A percentile compares a stretch with the other conserved stretches of the same genome.
phyloP scores from a whole-genome alignment of 352 stramenopile species.

The Thraustochytrium striatum region DNA sequence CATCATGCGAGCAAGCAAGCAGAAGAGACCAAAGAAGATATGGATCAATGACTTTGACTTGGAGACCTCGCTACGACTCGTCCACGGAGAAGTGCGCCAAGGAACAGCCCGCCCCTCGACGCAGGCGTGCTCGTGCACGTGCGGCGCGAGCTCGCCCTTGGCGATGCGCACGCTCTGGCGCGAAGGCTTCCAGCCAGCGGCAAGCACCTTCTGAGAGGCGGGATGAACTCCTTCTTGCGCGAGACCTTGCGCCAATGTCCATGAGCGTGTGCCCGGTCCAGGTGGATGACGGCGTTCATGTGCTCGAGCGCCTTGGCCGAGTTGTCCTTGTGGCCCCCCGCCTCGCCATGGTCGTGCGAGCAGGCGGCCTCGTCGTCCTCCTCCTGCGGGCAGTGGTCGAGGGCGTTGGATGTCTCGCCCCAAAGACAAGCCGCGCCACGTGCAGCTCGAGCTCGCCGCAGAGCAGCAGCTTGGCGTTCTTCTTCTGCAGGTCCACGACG shows the following conservation, averaged over 20 bases:
- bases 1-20: too few species aligned
- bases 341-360: neutral
- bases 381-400: neutral
- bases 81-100: too few species aligned
- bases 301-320: neutral
- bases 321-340: neutral
- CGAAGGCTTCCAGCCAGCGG: neutral
- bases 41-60: too few species aligned
- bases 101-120: too few species aligned
- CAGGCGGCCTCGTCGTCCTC: neutral
- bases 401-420: neutral
- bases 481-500: conserved; percentile 63
- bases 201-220: neutral
- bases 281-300: neutral
- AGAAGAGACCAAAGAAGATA: too few species aligned
- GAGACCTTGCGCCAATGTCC: conserved; percentile 20
- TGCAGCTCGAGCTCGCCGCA: conserved; percentile 55
- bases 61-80: too few species aligned
- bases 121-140: neutral
- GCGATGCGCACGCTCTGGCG: neutral
- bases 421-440: conserved; percentile 57
- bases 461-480: conserved; percentile 58
- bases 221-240: conserved; percentile 43
- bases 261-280: neutral
- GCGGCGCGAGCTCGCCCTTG: neutral